phyloP scores from a whole-genome alignment of 1,284 basidiomycete species.

The Erythrobasidium hasegawianum region DNA sequence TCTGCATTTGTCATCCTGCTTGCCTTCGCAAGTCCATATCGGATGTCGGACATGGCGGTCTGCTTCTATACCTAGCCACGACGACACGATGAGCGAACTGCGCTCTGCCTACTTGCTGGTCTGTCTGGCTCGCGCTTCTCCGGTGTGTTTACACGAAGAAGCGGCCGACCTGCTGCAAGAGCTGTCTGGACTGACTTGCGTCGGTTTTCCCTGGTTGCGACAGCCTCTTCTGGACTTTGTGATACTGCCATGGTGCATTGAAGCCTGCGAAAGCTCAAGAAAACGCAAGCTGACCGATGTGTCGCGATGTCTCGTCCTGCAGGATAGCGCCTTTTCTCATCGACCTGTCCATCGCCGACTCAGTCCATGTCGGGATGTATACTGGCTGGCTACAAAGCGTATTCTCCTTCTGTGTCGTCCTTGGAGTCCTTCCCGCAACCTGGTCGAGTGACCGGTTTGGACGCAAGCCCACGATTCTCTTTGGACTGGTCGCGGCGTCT shows the following conservation, averaged over 20 bases:
- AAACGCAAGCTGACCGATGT: no score
- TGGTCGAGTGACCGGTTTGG: not conserved
- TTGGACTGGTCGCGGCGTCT: not conserved
- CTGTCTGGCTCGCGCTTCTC: not conserved
- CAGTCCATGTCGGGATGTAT: not conserved
- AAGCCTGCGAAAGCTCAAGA: not conserved
- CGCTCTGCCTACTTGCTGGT: not conserved
- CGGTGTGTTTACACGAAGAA: not conserved
- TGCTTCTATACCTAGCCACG: no score
- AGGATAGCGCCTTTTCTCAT: constrained; percentile 4
- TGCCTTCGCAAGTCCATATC: no score
- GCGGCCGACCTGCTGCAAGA: not conserved
- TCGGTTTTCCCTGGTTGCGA: not conserved
- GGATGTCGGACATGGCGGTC: no score
- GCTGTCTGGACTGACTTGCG: not conserved
- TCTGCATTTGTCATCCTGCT: no score
- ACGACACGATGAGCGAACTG: no score
- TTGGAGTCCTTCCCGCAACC: not conserved
- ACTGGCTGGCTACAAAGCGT: not conserved
- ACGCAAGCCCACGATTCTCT: not conserved
- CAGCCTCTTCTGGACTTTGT: constrained; percentile 17
- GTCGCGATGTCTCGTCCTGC: not conserved
- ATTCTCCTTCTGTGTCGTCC: not conserved
- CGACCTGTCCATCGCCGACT: not conserved
- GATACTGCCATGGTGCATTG: not conserved